Evolutionary conservation across 192 early-diverging fungal species (phyloP), one percentile per base, ranked within the genome.

Genomic region (Phycomyces nitens): DNA sequence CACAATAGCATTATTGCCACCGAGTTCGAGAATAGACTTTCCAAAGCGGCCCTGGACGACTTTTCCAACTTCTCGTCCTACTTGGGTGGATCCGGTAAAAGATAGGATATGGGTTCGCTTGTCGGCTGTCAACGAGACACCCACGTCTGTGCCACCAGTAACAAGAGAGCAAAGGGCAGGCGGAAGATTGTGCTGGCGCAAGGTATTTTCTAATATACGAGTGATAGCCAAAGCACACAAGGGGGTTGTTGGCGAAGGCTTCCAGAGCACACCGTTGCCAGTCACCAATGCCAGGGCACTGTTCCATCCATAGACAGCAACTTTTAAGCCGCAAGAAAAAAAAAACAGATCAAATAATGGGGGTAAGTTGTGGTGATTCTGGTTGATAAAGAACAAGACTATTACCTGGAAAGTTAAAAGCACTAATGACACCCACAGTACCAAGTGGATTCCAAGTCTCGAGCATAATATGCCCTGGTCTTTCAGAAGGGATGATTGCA

Each of bases 371-470:
- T n/a, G n/a, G n/a, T n/a, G n/a, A n/a, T n/a, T n/a, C n/a, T n/a
- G n/a, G n/a, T n/a, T n/a, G n/a, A n/a, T n/a, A n/a, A n/a, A n/a
- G n/a, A n/a, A n/a, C n/a, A n/a, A n/a, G n/a, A n/a, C n/a, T n/a
- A 41, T 50, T 72, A 72, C 70, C 70, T 51, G 95, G 95, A 78
- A 96, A 98, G 79, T 98, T 98, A 75, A 91, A 98, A 16, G 95
- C 94, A 34, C 91, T 92, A 70, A 98, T 93, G 60, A 98, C 88
- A 64, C 93, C 95, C 23, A 94, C 90, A 22, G 84, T 85, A 49
- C 95, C 95, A 34, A 98, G 80, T 22, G 95, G 95, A 65, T 98
- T 92, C 91, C 89, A 98, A 64, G 92, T 84, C 76, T 98, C 95
- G 77, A 95, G 86, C 91, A 98, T 94, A 56, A 91, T 81, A 73